phyloP scores from a whole-genome alignment of 371 early-diverging fungal genomes.

The Funneliformis caledonium region DNA sequence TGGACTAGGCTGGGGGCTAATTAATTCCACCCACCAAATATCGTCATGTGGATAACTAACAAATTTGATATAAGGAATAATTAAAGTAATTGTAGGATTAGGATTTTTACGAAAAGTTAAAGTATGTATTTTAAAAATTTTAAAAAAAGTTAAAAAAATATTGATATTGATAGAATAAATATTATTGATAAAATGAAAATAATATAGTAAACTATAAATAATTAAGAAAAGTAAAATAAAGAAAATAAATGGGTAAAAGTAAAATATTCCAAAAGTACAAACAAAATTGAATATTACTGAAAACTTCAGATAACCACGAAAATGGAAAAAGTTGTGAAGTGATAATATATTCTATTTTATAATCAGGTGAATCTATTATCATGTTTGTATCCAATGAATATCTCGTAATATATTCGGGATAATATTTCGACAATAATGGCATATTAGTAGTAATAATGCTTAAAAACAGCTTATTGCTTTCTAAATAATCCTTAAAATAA shows the following conservation, averaged over 20 bases:
- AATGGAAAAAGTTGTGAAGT: no score
- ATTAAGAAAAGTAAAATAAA: no score
- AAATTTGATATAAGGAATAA: slow-evolving; percentile 11
- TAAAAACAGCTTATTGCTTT: not conserved
- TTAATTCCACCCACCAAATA: not conserved
- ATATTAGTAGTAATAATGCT: not conserved
- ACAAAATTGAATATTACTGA: no score
- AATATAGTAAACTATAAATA: no score
- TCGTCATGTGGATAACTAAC: not conserved
- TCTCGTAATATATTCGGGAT: not conserved
- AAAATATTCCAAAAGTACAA: no score
- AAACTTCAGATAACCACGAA: no score
- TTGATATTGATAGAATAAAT: no score
- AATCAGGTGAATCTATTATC: not conserved
- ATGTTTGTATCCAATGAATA: not conserved
- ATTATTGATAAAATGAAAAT: no score
- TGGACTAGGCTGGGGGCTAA: not conserved
- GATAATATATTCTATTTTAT: not conserved
- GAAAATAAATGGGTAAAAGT: no score
- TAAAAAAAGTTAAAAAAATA: no score
- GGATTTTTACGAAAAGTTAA: no score
- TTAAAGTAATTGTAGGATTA: not conserved
- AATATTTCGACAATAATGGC: not conserved
- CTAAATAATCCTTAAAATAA: not conserved
- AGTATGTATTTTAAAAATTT: no score